phyloP scores from a whole-genome alignment of 2,329 filamentous ascomycete genomes.

The Penicillium sp. region DNA sequence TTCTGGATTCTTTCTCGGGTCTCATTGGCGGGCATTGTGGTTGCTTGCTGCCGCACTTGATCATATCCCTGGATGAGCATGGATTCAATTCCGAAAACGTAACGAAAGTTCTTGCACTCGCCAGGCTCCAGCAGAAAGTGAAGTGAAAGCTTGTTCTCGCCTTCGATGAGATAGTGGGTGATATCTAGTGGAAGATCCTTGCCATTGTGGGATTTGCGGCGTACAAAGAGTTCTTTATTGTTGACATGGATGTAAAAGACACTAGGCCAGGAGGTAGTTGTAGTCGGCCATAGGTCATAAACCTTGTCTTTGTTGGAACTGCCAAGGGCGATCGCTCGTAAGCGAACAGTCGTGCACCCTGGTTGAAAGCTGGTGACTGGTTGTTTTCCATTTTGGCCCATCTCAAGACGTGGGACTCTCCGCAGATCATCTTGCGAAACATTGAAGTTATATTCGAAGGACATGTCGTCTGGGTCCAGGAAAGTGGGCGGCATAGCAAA shows the following conservation, averaged over 20 bases:
- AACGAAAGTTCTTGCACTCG: constrained; percentile 45
- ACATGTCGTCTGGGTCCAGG: constrained; percentile 30
- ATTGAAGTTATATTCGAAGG: constrained; percentile 41
- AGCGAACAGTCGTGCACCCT: constrained; percentile 65
- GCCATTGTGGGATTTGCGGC: constrained; percentile 72
- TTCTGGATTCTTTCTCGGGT: constrained; percentile 63
- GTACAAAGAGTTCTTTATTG: constrained; percentile 57
- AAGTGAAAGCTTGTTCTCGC: constrained; percentile 66
- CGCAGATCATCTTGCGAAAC: constrained; percentile 34
- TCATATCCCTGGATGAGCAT: constrained; percentile 59
- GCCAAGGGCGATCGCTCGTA: constrained; percentile 66
- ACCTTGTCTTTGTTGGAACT: constrained; percentile 34
- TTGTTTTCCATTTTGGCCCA: constrained; percentile 26
- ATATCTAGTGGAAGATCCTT: constrained; percentile 79
- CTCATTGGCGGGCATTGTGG: constrained; percentile 49
- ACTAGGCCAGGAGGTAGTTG: constrained; percentile 72
- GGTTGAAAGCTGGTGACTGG: constrained; percentile 45
- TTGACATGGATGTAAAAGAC: constrained; percentile 74
- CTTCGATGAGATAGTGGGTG: constrained; percentile 61
- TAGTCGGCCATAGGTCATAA: constrained; percentile 64
- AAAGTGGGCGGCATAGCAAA: constrained; percentile 36
- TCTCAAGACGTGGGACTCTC: constrained; percentile 36
- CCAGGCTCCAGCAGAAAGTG: constrained; percentile 46
- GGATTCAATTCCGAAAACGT: constrained; percentile 71
- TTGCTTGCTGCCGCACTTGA: constrained; percentile 43